Conservation (phyloP, 2,329 filamentous ascomycete species). For the Fusarium guadeloupense region DNA sequence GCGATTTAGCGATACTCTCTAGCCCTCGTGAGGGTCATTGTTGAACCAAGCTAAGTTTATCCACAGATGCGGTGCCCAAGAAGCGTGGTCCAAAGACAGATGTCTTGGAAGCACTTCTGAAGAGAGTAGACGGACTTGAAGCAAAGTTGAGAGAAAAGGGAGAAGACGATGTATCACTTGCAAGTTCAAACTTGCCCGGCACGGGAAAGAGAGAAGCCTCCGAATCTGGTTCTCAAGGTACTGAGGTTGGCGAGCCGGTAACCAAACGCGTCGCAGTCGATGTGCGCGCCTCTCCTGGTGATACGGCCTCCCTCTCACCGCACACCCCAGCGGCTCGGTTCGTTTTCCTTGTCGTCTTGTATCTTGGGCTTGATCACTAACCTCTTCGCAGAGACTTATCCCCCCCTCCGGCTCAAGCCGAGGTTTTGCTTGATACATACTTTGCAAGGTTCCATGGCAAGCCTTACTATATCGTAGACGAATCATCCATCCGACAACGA, state of each 20-base stretch:
- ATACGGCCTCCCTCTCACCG: constrained; percentile 39
- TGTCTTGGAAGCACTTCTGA: constrained; percentile 83
- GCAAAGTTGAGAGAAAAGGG: constrained; percentile 79
- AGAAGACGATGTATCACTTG: constrained; percentile 45
- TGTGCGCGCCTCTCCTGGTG: constrained; percentile 43
- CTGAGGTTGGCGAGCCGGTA: constrained; percentile 48
- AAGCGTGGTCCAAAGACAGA: constrained; percentile 92
- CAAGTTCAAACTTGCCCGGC: constrained; percentile 27
- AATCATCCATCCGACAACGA: constrained; percentile 76
- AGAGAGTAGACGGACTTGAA: constrained; percentile 85
- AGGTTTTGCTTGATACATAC: constrained; percentile 78
- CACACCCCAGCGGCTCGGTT: constrained; percentile 42
- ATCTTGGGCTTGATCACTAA: constrained; percentile 14
- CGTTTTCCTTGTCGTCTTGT: not conserved
- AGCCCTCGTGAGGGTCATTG: not conserved
- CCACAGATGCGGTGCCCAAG: constrained; percentile 83
- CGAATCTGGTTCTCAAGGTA: constrained; percentile 37
- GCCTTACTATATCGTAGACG: constrained; percentile 83
- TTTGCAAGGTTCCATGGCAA: constrained; percentile 83
- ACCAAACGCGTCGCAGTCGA: constrained; percentile 54
- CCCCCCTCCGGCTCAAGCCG: constrained; percentile 60
- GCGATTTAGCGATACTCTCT: not conserved
- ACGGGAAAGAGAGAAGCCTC: constrained; percentile 36
- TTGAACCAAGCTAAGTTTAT: constrained; percentile 3
- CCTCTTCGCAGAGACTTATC: constrained; percentile 54